phyloP scores from a whole-genome alignment of 2,329 filamentous ascomycete genomes.

The Meredithiella fracta region DNA sequence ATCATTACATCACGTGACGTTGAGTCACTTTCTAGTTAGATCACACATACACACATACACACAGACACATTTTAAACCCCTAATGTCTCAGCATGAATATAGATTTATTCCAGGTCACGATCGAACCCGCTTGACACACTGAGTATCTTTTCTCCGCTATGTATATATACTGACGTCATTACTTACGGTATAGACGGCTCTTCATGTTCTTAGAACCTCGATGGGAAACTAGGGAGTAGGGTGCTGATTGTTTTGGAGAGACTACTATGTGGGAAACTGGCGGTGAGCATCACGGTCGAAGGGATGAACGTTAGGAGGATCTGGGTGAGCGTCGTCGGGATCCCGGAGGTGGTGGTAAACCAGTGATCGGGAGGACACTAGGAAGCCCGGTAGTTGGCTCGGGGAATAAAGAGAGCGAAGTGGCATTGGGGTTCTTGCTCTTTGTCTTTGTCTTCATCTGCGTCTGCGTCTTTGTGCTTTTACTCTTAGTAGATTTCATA shows the following conservation, averaged over 20 bases:
- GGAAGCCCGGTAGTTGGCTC: not conserved
- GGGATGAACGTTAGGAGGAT: too few relatives aligned
- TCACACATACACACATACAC: not conserved
- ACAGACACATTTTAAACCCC: not conserved
- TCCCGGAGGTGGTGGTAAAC: not conserved
- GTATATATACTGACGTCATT: too few relatives aligned
- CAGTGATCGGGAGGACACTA: not conserved
- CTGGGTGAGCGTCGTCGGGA: not conserved
- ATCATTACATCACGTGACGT: not conserved
- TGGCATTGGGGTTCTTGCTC: not conserved
- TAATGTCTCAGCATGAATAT: not conserved
- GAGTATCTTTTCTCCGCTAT: too few relatives aligned
- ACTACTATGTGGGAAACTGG: too few relatives aligned
- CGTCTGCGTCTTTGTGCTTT: not conserved
- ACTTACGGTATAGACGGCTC: too few relatives aligned
- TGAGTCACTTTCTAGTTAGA: not conserved
- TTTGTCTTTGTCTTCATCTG: not conserved
- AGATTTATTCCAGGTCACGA: not conserved
- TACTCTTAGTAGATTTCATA: not conserved
- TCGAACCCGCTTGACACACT: too few relatives aligned
- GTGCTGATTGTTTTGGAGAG: too few relatives aligned
- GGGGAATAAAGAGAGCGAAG: not conserved
- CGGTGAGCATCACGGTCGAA: too few relatives aligned
- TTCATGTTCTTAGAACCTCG: too few relatives aligned
- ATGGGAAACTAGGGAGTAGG: too few relatives aligned